Evolutionary conservation across 352 stramenopile genomes (phyloP).

Genomic region (Pythium pyrilobum): DNA sequence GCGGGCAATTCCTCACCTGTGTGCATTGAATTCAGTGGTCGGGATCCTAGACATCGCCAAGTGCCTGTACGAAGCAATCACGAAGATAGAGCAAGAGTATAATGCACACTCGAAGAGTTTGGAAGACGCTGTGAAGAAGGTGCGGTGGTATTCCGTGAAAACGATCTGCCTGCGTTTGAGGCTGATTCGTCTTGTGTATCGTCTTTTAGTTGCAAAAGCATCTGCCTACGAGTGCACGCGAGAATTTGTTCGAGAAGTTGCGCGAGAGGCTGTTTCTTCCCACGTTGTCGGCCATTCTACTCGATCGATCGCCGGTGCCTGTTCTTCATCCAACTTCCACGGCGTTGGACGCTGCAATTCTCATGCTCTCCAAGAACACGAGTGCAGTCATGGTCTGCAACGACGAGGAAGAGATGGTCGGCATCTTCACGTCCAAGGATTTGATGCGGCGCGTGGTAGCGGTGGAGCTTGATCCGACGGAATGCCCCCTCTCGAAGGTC

Average conservation of each 20-base stretch:
- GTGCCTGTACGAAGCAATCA: conserved; percentile 97
- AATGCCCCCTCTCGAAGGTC: conserved; percentile 81
- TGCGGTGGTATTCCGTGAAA: conserved; percentile 13
- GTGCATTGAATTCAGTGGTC: conserved; percentile 58
- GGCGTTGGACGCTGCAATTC: conserved; percentile 58
- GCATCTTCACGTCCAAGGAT: conserved; percentile 98
- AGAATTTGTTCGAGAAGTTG: conserved; percentile 80
- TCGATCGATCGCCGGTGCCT: conserved; percentile 51
- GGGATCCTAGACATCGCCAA: conserved; percentile 98
- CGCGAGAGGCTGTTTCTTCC: conserved; percentile 84
- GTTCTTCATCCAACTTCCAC: conserved; percentile 46
- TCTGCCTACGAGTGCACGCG: conserved; percentile 37
- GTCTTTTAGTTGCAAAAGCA: conserved; percentile 44
- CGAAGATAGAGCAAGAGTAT: conserved; percentile 92
- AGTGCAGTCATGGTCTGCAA: conserved; percentile 91
- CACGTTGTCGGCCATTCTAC: conserved; percentile 73
- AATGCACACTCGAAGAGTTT: conserved; percentile 65
- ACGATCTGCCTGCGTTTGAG: not conserved
- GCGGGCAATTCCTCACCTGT: not conserved
- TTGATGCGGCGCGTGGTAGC: conserved; percentile 95
- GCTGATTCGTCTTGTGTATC: not conserved
- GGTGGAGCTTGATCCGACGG: conserved; percentile 75
- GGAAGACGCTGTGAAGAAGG: conserved; percentile 75
- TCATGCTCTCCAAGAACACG: conserved; percentile 81
- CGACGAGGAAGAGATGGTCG: conserved; percentile 77